phyloP scores from a whole-genome alignment of 257 asterid species.

The Solanum virginianum region DNA sequence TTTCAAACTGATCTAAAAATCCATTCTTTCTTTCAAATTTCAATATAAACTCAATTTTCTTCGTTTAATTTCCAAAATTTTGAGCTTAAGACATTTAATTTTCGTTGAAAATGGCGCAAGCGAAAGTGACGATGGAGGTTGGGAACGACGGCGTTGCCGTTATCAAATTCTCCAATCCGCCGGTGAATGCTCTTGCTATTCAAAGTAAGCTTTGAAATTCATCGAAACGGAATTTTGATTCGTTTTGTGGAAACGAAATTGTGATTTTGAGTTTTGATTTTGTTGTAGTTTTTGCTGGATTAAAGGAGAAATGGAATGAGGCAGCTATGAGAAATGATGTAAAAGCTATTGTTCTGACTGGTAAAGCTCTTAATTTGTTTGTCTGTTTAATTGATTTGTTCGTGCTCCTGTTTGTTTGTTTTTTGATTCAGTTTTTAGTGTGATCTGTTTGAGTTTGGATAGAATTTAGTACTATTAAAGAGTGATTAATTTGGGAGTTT shows the following conservation, averaged over 20 bases:
- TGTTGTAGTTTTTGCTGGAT: constrained; percentile 50
- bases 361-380: constrained; percentile 22
- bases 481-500: background rate
- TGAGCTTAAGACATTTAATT: background rate
- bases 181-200: constrained; percentile 77
- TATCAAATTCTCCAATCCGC: constrained; percentile 67
- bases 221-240: background rate
- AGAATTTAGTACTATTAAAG: background rate
- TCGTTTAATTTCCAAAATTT: background rate
- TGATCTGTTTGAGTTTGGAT: background rate
- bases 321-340: constrained; percentile 74
- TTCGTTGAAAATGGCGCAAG: constrained; percentile 23
- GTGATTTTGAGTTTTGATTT: background rate
- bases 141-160: constrained; percentile 87
- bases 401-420: background rate
- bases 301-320: constrained; percentile 49
- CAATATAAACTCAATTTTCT: background rate
- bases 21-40: background rate
- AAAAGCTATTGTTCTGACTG: constrained; percentile 69
- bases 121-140: constrained; percentile 68
- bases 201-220: constrained; percentile 29
- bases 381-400: background rate
- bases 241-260: background rate
- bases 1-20: background rate
- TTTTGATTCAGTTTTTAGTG: background rate